Conservation (phyloP, 1,284 basidiomycete species). For the Austroboletus sp. region DNA sequence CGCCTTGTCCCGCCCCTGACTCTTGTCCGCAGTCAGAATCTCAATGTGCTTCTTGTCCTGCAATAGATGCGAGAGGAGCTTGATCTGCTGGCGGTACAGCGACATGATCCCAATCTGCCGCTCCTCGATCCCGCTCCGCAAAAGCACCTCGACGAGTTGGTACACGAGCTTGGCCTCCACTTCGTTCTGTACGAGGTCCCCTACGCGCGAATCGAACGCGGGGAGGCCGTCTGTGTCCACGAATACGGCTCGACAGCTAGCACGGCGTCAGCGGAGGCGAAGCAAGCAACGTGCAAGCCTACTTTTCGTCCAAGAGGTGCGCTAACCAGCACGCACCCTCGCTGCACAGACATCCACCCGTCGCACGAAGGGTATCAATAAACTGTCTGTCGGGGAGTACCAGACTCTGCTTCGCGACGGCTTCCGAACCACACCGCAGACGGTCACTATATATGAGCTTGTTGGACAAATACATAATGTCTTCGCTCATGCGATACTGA, state of each 20-base stretch:
- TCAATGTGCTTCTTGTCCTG: conserved; percentile 59
- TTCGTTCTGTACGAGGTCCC: conserved; percentile 84
- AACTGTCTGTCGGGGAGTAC: conserved; percentile 44
- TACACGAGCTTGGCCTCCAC: conserved; percentile 64
- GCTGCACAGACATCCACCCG: conserved; percentile 27
- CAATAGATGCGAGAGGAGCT: conserved; percentile 64
- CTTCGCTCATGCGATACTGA: conserved; percentile 95
- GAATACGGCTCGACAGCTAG: conserved; percentile 79
- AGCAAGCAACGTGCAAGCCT: conserved; percentile 16
- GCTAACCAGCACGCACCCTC: conserved; percentile 63
- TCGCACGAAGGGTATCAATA: conserved; percentile 38
- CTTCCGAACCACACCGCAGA: conserved; percentile 71
- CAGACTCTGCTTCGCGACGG: conserved; percentile 59
- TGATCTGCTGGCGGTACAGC: conserved; percentile 91
- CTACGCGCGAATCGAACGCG: conserved; percentile 72
- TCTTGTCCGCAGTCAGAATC: conserved; percentile 89
- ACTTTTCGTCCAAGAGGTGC: conserved; percentile 61
- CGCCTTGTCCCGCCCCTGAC: conserved; percentile 94
- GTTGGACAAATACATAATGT: conserved; percentile 94
- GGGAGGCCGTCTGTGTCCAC: conserved; percentile 85
- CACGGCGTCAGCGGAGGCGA: neutral
- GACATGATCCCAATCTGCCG: conserved; percentile 84
- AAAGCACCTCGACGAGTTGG: conserved; percentile 61
- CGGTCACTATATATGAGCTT: conserved; percentile 78
- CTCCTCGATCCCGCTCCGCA: conserved; percentile 58